Evolutionary conservation across 2,329 filamentous ascomycete genomes (phyloP).

Genomic region (Parascedosporium putredinis): DNA sequence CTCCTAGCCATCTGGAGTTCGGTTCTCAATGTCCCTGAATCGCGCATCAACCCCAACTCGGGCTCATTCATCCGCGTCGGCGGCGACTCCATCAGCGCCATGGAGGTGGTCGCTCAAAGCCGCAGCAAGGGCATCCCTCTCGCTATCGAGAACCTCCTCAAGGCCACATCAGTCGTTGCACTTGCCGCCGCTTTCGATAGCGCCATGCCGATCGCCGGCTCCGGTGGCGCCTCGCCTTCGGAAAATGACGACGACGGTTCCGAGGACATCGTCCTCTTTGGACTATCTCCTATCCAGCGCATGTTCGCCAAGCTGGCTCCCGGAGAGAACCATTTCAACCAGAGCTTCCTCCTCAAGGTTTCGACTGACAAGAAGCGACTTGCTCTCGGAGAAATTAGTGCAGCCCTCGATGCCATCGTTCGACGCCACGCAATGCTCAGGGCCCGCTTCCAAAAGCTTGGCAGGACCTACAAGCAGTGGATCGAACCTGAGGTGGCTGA

Average conservation of each 20-base stretch:
- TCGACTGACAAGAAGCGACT: background rate
- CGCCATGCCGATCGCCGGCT: background rate
- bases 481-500: constrained; percentile 2
- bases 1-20: background rate
- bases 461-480: constrained; percentile 8
- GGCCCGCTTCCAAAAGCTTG: constrained; percentile 8
- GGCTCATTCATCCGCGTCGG: constrained; percentile 3
- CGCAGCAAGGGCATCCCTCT: constrained; percentile 10
- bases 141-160: constrained; percentile 11
- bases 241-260: background rate
- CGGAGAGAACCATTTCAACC: constrained; percentile 11
- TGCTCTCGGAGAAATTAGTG: background rate
- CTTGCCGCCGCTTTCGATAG: background rate
- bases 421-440: constrained; percentile 12
- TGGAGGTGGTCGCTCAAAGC: constrained; percentile 8
- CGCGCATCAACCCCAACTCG: constrained; percentile 2
- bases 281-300: constrained; percentile 12
- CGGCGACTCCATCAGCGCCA: constrained; percentile 9
- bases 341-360: constrained; percentile 11
- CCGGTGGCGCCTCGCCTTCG: background rate
- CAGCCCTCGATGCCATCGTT: constrained; percentile 8
- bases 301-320: constrained; percentile 7
- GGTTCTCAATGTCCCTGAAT: constrained; percentile 2
- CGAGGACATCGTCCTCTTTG: constrained; percentile 1
- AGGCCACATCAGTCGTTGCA: background rate